These are phyloP conservation scores for Blastobotrys aristatus DNA, from an alignment of 1,139 yeast genomes.

Conservation along the genomic window DNA sequence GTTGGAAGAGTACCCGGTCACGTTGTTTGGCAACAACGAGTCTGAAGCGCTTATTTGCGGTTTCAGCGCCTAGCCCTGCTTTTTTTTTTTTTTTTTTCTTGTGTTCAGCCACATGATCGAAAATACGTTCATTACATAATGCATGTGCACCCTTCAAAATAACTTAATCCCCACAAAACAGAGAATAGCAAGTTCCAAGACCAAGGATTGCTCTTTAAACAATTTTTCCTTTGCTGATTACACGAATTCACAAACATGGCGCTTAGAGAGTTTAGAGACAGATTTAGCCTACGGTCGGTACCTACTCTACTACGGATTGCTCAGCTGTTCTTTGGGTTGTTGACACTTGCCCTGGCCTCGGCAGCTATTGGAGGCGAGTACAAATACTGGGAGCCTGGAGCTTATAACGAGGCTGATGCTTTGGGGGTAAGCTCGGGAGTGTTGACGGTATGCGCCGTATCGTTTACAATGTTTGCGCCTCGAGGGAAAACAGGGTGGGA, in stretches of 20 bases:
- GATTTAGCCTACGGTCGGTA: not conserved
- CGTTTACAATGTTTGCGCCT: not conserved
- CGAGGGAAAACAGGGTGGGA: not conserved
- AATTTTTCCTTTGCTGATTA: too few relatives aligned
- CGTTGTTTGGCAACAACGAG: not conserved
- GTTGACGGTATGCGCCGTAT: not conserved
- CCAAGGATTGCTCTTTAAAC: too few relatives aligned
- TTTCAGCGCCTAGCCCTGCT: not conserved
- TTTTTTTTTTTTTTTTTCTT: too few relatives aligned
- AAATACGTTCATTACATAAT: too few relatives aligned
- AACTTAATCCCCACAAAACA: too few relatives aligned
- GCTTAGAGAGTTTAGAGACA: not conserved
- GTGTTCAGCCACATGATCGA: too few relatives aligned
- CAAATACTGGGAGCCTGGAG: not conserved
- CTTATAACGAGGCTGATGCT: constrained; percentile 6
- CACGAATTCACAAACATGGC: too few relatives aligned
- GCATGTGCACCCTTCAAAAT: too few relatives aligned
- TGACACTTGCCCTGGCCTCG: constrained; percentile 2
- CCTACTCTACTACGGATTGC: not conserved
- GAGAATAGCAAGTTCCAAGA: too few relatives aligned
- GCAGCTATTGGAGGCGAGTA: constrained; percentile 5
- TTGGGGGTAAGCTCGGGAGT: not conserved
- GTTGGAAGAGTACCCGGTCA: constrained; percentile 42
- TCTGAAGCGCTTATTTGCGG: not conserved
- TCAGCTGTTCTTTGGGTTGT: not conserved